phyloP scores from a whole-genome alignment of 2,329 filamentous ascomycete species.

The Fusarium lateritium region DNA sequence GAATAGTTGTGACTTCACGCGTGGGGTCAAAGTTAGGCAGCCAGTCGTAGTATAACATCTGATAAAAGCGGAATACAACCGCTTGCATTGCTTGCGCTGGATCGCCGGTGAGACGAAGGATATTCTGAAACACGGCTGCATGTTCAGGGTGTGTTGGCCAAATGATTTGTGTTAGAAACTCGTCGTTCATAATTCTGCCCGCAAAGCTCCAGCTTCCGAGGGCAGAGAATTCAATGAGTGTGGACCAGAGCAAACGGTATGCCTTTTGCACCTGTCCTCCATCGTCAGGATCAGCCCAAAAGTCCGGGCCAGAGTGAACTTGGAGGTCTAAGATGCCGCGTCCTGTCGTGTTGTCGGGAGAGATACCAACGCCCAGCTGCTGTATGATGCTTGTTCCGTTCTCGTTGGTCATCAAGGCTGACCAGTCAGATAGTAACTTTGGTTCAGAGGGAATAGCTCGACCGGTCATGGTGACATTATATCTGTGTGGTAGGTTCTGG shows the following conservation, averaged over 20 bases:
- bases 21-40: not conserved
- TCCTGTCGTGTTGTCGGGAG: not conserved
- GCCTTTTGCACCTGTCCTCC: not conserved
- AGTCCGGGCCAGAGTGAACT: not conserved
- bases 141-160: constrained; percentile 11
- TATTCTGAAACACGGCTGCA: constrained; percentile 7
- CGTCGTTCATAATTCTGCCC: not conserved
- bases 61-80: constrained; percentile 3
- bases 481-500: constrained; percentile 13
- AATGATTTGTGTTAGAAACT: not conserved
- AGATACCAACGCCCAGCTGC: constrained; percentile 8
- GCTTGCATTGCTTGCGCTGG: not conserved
- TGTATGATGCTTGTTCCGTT: not conserved
- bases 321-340: constrained; percentile 18
- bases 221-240: not conserved
- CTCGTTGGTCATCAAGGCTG: not conserved
- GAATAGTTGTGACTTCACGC: not conserved
- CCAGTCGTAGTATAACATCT: constrained; percentile 17
- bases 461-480: constrained; percentile 23
- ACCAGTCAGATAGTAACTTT: constrained; percentile 3
- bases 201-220: constrained; percentile 14
- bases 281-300: not conserved
- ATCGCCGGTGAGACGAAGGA: not conserved
- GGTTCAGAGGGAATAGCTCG: constrained; percentile 16
- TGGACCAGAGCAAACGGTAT: constrained; percentile 1